These are phyloP conservation scores for Penicillium fuscoglaucum DNA, from an alignment of 2,329 filamentous ascomycete species.

Conservation along the genomic window DNA sequence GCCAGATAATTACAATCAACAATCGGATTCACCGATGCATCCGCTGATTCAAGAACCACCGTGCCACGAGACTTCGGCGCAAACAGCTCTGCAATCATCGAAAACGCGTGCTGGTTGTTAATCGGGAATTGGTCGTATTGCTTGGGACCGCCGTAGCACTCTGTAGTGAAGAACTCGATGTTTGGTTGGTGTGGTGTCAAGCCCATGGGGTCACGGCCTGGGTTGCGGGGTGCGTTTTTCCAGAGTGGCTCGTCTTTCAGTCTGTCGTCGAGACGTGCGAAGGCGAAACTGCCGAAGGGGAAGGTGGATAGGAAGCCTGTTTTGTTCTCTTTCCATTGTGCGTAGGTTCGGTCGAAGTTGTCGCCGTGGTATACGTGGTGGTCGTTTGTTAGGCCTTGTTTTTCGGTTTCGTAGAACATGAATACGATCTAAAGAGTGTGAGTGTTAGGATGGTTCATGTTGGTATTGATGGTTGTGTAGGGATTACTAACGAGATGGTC, in stretches of 20 bases:
- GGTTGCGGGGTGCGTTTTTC: constrained; percentile 50
- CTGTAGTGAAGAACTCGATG: constrained; percentile 63
- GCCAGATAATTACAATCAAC: constrained; percentile 61
- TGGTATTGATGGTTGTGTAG: neutral
- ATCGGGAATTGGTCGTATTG: constrained; percentile 57
- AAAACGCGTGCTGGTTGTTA: constrained; percentile 57
- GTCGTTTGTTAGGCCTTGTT: constrained; percentile 57
- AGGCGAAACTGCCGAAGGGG: constrained; percentile 64
- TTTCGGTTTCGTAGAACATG: constrained; percentile 61
- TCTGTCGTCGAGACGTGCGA: constrained; percentile 61
- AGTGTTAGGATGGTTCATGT: constrained; percentile 6
- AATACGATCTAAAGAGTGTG: constrained; percentile 50
- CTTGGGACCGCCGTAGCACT: constrained; percentile 62
- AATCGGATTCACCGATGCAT: constrained; percentile 55
- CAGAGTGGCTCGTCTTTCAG: constrained; percentile 57
- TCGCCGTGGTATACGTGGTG: constrained; percentile 58
- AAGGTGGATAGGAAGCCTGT: constrained; percentile 60
- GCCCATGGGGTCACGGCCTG: constrained; percentile 64
- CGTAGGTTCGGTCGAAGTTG: constrained; percentile 52
- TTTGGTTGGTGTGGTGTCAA: constrained; percentile 59
- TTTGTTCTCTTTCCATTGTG: constrained; percentile 60
- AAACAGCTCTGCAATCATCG: constrained; percentile 60
- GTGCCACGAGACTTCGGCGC: constrained; percentile 57
- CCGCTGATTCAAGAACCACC: constrained; percentile 52
- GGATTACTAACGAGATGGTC: constrained; percentile 50